phyloP scores from a whole-genome alignment of 257 asterid species.

The Paraleonurus japonicus region DNA sequence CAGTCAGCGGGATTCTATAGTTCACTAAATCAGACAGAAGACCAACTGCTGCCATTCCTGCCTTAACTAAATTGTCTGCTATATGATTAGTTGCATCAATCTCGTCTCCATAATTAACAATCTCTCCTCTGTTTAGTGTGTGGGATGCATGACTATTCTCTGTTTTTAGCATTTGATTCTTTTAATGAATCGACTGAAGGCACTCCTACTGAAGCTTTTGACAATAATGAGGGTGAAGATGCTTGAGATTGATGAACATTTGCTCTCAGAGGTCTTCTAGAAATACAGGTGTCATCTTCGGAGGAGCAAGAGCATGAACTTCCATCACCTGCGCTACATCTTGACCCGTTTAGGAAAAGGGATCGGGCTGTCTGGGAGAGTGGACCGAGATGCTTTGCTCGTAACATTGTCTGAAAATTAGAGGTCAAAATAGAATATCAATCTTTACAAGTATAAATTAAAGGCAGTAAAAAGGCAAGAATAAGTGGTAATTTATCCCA shows the following conservation, averaged over 20 bases:
- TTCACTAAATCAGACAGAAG: conserved; percentile 81
- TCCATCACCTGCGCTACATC: conserved; percentile 80
- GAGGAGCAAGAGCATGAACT: conserved; percentile 74
- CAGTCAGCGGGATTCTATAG: conserved; percentile 60
- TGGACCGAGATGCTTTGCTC: conserved; percentile 81
- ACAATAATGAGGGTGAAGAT: conserved; percentile 40
- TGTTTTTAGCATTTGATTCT: conserved; percentile 34
- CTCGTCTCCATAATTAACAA: conserved; percentile 47
- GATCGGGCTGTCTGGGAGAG: conserved; percentile 90
- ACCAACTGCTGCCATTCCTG: conserved; percentile 84
- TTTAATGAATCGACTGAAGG: conserved; percentile 49
- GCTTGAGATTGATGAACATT: conserved; percentile 40
- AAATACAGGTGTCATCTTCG: conserved; percentile 70
- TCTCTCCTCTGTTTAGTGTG: conserved; percentile 28
- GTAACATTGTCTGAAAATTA: conserved; percentile 70
- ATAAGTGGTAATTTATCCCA: not conserved
- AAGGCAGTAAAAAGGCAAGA: not conserved
- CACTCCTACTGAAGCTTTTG: conserved; percentile 50
- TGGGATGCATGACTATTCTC: conserved; percentile 31
- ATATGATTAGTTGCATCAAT: conserved; percentile 52
- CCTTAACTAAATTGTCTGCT: conserved; percentile 75
- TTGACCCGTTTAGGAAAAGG: conserved; percentile 64
- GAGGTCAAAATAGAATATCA: not conserved
- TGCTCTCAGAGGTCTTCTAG: conserved; percentile 50
- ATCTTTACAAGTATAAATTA: not conserved